Evolutionary conservation across 768 basidiomycete genomes (phyloP).

Genomic region (Calocybe gangraenosa): DNA sequence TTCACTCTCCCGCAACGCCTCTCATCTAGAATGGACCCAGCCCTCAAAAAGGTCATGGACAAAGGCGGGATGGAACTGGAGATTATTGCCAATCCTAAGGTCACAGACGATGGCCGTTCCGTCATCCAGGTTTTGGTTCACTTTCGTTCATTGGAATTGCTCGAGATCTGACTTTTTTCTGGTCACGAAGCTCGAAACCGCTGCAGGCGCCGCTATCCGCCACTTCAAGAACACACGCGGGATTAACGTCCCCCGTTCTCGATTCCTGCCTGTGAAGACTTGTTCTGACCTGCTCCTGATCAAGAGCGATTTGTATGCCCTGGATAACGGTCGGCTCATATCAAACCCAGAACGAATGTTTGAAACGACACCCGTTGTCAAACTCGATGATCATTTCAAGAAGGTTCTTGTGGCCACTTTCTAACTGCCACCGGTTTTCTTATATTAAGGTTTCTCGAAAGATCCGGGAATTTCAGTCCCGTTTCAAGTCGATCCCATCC

Average conservation of each 20-base stretch:
- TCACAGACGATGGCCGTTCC: constrained; percentile 62
- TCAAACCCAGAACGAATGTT: constrained; percentile 67
- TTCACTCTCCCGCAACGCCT: neutral
- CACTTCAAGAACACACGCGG: constrained; percentile 73
- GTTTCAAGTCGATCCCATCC: constrained; percentile 77
- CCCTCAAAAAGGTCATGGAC: constrained; percentile 75
- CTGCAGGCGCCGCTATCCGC: constrained; percentile 81
- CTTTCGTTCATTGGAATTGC: neutral
- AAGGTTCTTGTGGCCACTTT: constrained; percentile 42
- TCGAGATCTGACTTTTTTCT: neutral
- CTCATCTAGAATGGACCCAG: constrained; percentile 20
- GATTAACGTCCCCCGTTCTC: constrained; percentile 78
- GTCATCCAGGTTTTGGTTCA: constrained; percentile 51
- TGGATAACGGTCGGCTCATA: constrained; percentile 67
- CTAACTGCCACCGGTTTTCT: constrained; percentile 29
- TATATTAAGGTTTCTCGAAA: neutral
- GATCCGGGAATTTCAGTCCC: constrained; percentile 71
- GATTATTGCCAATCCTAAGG: constrained; percentile 76
- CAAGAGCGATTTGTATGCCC: constrained; percentile 74
- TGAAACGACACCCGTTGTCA: constrained; percentile 70
- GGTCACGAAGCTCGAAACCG: constrained; percentile 55
- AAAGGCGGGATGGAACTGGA: constrained; percentile 66
- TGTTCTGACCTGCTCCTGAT: constrained; percentile 73
- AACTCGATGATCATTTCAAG: constrained; percentile 83
- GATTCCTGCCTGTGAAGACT: constrained; percentile 73